Evolutionary conservation across 192 early-diverging fungal genomes (phyloP), one percentile per base, ranked within the genome.

Genomic region (Geranomyces variabilis): DNA sequence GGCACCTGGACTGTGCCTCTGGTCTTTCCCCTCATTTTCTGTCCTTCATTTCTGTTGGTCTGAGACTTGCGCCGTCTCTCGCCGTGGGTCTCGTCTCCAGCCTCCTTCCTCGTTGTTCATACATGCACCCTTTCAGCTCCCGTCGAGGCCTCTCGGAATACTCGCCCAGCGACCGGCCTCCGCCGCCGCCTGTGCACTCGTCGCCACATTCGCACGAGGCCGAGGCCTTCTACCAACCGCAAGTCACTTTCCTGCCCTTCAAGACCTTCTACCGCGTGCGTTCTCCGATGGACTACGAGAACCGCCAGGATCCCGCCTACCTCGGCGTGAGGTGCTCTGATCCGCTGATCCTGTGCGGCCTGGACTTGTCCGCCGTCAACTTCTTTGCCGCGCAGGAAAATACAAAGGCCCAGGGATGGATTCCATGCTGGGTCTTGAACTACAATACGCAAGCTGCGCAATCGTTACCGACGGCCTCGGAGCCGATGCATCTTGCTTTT

Each of bases 381-480:
- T 48, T 53, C 15, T 55, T 53, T 17, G 66, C 66, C 10, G 48
- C 19, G 4, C 7, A 67, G 21, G 28, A 28, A 28, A 34, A 44
- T 5, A 53, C 66, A 13, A 29, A 55, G 13, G 24, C 26, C 3
- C 66, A 67, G 31, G 66, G 66, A 29, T 67, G 66, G 66, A 26
- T 67, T 22, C 49, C 66, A 28, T n/a, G 49, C 15, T 67, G 63
- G 63, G 44, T 65, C 7, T 41, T 47, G 21, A 34, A 26, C 15
- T 26, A 60, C 22, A 60, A 28, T 3, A 3, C 3, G 24, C 4
- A 26, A 3, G 51, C n/a, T 17, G 51, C 51, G 3, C 51, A 53
- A 3, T 6, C 15, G 6, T 17, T 53, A 15, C 51, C 51, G 17
- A 3, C 51, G 4, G 24, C 24, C 15, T 3, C 51, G 15, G 36